phyloP scores from a whole-genome alignment of 2,329 filamentous ascomycete species.

The Microdochium nivale region DNA sequence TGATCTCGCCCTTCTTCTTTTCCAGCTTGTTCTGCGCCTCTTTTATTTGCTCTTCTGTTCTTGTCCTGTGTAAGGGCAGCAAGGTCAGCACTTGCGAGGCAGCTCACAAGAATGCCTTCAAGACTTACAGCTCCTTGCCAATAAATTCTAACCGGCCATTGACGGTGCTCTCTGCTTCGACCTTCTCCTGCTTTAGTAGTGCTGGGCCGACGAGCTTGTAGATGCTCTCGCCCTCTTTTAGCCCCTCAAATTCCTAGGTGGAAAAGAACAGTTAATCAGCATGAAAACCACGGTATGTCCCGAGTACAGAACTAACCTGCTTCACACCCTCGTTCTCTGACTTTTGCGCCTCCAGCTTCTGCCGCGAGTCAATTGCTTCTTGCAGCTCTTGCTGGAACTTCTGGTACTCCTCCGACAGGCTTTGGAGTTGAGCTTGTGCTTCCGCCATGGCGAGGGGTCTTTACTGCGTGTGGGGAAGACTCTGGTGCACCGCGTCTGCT shows the following conservation, averaged over 20 bases:
- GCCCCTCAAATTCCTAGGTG: constrained; percentile 76
- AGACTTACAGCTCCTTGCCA: constrained; percentile 75
- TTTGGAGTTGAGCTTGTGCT: constrained; percentile 68
- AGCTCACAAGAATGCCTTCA: neutral
- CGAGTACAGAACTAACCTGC: constrained; percentile 44
- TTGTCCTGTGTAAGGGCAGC: neutral
- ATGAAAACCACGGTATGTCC: neutral
- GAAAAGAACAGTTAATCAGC: neutral
- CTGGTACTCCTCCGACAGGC: constrained; percentile 79
- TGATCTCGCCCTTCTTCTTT: constrained; percentile 51
- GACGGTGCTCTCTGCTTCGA: constrained; percentile 83
- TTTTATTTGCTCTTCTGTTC: constrained; percentile 41
- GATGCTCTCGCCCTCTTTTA: constrained; percentile 78
- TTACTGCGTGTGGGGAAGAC: neutral
- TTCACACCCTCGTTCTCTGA: constrained; percentile 88
- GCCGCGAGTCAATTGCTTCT: constrained; percentile 64
- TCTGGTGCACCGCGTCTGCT: neutral
- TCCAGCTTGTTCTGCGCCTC: constrained; percentile 48
- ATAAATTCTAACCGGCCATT: constrained; percentile 90
- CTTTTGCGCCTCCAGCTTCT: constrained; percentile 88
- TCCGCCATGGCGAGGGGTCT: constrained; percentile 51
- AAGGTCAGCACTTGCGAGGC: neutral
- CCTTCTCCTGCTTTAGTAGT: constrained; percentile 86
- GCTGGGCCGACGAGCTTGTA: constrained; percentile 95
- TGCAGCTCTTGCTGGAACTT: constrained; percentile 83